phyloP scores from a whole-genome alignment of 1,284 basidiomycete genomes.

The Boletus austroedulis region DNA sequence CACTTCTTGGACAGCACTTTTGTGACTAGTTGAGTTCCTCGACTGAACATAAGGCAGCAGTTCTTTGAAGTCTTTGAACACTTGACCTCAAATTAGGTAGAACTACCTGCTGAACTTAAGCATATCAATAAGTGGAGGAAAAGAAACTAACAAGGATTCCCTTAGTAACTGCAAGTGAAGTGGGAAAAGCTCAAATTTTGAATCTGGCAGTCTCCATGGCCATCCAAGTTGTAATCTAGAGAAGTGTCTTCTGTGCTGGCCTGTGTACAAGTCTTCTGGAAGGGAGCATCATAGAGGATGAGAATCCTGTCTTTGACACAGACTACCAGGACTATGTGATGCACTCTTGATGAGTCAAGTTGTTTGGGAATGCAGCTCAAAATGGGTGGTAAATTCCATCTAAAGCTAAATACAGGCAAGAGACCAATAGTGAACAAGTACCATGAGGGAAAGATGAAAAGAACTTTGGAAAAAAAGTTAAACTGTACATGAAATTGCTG shows the following conservation, averaged over 20 bases:
- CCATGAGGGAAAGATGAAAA: constrained; percentile 64
- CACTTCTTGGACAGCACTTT: too few relatives aligned
- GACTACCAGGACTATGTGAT: constrained; percentile 52
- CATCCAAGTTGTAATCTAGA: constrained; percentile 45
- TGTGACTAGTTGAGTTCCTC: too few relatives aligned
- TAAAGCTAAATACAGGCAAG: constrained; percentile 64
- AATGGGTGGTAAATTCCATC: constrained; percentile 66
- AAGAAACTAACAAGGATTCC: constrained; percentile 51
- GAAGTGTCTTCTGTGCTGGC: constrained; percentile 45
- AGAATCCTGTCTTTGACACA: constrained; percentile 60
- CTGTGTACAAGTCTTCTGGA: constrained; percentile 56
- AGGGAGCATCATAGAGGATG: constrained; percentile 57
- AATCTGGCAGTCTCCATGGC: constrained; percentile 40
- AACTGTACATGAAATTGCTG: constrained; percentile 64
- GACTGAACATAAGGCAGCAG: too few relatives aligned
- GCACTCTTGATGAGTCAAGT: constrained; percentile 61
- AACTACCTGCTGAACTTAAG: constrained; percentile 67
- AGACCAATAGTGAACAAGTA: constrained; percentile 69
- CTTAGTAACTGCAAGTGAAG: constrained; percentile 48
- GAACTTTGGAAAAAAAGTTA: constrained; percentile 61
- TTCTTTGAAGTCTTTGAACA: too few relatives aligned
- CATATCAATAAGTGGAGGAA: constrained; percentile 43
- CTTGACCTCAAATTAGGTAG: constrained; percentile 59
- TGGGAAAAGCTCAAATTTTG: constrained; percentile 46
- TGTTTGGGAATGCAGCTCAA: constrained; percentile 67